These are phyloP conservation scores for Trichoderma virens DNA, from an alignment of 495 filamentous ascomycete genomes.

Conservation along the genomic window DNA sequence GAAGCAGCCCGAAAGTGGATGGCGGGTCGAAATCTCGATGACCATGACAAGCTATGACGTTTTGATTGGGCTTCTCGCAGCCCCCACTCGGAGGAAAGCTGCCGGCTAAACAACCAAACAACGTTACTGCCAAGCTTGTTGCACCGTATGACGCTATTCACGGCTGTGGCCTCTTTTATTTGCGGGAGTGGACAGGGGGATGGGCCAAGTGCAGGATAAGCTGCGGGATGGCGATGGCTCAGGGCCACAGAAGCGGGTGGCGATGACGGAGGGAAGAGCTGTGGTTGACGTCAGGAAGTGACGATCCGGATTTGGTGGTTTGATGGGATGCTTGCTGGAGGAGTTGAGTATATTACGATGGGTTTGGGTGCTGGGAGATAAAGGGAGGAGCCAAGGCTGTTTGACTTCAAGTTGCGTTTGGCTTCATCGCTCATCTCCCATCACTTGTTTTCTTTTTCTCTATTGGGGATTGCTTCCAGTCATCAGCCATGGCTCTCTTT, in stretches of 20 bases:
- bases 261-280: not conserved
- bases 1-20: not conserved
- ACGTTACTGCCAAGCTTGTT: conserved; percentile 2
- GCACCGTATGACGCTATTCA: conserved; percentile 3
- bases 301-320: not conserved
- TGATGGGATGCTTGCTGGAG: not conserved
- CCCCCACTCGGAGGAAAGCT: not conserved
- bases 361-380: not conserved
- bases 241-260: not conserved
- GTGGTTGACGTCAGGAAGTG: not conserved
- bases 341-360: not conserved
- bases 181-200: not conserved
- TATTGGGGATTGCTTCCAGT: no score
- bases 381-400: not conserved
- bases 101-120: conserved; percentile 6
- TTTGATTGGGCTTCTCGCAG: not conserved
- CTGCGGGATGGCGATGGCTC: not conserved
- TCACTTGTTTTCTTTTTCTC: no score
- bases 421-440: no score
- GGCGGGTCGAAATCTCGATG: not conserved
- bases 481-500: conserved; percentile 10
- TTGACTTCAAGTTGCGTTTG: no score
- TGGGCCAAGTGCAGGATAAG: not conserved
- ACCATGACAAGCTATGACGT: not conserved
- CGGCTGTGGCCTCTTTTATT: not conserved